Conservation (phyloP, 1,139 yeast genomes). For the Yamadazyma triangularis region DNA sequence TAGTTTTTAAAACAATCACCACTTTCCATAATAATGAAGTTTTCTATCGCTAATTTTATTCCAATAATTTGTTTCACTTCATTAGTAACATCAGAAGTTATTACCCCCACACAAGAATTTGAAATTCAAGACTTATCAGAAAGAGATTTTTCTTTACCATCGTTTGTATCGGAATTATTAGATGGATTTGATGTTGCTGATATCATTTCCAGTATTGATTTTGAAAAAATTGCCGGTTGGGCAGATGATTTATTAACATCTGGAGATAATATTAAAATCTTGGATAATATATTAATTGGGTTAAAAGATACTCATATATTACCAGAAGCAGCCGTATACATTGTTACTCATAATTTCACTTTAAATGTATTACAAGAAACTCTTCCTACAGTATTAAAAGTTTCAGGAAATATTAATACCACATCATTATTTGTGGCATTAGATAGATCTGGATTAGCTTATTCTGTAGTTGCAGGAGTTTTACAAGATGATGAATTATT, state of each 20-base stretch:
- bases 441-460: constrained; percentile 31
- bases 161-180: constrained; percentile 12
- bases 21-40: too few species aligned
- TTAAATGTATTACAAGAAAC: constrained; percentile 16
- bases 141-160: constrained; percentile 17
- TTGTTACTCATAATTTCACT: constrained; percentile 23
- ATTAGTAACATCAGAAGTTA: background rate
- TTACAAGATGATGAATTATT: constrained; percentile 23
- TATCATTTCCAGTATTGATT: constrained; percentile 17
- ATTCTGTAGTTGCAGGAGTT: constrained; percentile 23
- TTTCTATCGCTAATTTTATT: too few species aligned
- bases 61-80: background rate
- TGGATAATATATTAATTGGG: constrained; percentile 22
- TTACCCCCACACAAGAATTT: background rate
- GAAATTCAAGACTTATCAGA: constrained; percentile 12
- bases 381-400: constrained; percentile 16
- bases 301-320: constrained; percentile 22
- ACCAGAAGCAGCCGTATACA: constrained; percentile 21
- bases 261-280: constrained; percentile 18
- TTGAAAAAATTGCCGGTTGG: constrained; percentile 30
- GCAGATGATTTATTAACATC: constrained; percentile 22
- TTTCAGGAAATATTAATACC: constrained; percentile 18
- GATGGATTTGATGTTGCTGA: constrained; percentile 18
- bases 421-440: constrained; percentile 30
- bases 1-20: too few species aligned